Evolutionary conservation across 768 basidiomycete genomes (phyloP), one percentile per base, ranked within the genome.

Genomic region (Pleurotus eryngii): DNA sequence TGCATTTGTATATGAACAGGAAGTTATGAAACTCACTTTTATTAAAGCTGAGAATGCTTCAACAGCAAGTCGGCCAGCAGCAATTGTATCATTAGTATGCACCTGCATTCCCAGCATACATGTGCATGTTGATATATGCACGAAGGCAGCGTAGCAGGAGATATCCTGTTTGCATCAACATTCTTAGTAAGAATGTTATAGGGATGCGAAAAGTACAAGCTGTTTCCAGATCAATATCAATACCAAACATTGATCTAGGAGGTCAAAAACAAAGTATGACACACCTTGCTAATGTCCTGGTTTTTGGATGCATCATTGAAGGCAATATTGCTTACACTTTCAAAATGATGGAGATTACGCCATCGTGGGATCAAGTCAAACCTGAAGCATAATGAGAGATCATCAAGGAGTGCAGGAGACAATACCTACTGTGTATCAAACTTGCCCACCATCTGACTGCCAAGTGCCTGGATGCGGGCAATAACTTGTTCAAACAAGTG

Each of bases 401-500:
- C 42, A 18, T n/a, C n/a, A n/a, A n/a, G n/a, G n/a, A n/a, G n/a
- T n/a, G 27, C 59, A 56, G 42, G 42, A 5, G 5, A 15, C 5
- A 43, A 43, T 5, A 15, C 38, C 56, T 63, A n/a, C n/a, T 64
- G 60, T 14, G 58, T 38, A 49, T 72, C 61, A 20, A 63, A 47
- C 24, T 66, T 42, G 7, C 67, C 58, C 1, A 56, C 61, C 5
- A 55, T 18, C 2, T 60, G 46, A 1, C 59, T 43, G 2, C 64
- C 63, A 4, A 64, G 56, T 5, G 24, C 53, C 1, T 57, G 51
- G 1, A 72, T 26, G 24, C 64, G 40, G 15, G 35, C 39, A 57
- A 70, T 66, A 5, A 75, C 4, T 26, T 69, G 58, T 1, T 3
- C 46, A n/a, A 66, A 65, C 0, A 77, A 46, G 51, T 77, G 75